Percentiles rank a stretch among this genome's conserved stretches.
Conservation (phyloP, 768 basidiomycete genomes). For the Amanita jacksonii region DNA sequence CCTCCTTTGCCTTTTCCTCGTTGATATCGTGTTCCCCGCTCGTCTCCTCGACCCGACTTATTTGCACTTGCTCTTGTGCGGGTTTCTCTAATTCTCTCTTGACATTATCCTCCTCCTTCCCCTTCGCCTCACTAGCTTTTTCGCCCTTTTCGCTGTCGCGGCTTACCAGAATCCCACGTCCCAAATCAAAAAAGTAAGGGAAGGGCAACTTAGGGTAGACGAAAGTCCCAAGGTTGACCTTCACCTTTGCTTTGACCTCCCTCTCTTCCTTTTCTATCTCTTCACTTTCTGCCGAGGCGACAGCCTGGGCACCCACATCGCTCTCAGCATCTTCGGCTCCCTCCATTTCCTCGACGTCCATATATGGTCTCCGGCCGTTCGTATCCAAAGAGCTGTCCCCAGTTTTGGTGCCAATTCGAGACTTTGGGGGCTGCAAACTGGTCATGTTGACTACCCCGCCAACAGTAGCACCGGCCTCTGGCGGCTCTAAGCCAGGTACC, state of each 20-base stretch:
- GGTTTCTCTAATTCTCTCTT: constrained; percentile 13
- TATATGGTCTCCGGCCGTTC: not conserved
- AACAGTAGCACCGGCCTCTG: constrained; percentile 1
- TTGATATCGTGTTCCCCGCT: not conserved
- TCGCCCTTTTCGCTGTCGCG: constrained; percentile 11
- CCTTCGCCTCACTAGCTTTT: constrained; percentile 8
- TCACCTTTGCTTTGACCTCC: constrained; percentile 18
- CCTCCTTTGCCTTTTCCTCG: constrained; percentile 9
- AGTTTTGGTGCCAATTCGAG: constrained; percentile 1
- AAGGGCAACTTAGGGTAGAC: constrained; percentile 51
- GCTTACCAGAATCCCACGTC: constrained; percentile 15
- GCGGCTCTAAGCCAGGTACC: constrained; percentile 7
- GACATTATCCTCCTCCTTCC: constrained; percentile 9
- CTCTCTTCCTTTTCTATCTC: constrained; percentile 19
- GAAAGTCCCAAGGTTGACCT: constrained; percentile 44
- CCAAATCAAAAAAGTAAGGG: constrained; percentile 41
- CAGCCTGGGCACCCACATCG: constrained; percentile 15
- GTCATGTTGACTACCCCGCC: constrained; percentile 1
- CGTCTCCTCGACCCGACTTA: constrained; percentile 10
- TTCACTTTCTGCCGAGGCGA: constrained; percentile 7
- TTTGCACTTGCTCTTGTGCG: constrained; percentile 11
- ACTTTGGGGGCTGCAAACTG: constrained; percentile 4
- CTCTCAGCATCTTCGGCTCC: constrained; percentile 8
- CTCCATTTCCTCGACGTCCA: constrained; percentile 2
- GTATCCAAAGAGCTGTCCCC: constrained; percentile 3